Base-by-base conservation (phyloP, 176 grass and related monocot species). In the Avena sativa region DNA sequence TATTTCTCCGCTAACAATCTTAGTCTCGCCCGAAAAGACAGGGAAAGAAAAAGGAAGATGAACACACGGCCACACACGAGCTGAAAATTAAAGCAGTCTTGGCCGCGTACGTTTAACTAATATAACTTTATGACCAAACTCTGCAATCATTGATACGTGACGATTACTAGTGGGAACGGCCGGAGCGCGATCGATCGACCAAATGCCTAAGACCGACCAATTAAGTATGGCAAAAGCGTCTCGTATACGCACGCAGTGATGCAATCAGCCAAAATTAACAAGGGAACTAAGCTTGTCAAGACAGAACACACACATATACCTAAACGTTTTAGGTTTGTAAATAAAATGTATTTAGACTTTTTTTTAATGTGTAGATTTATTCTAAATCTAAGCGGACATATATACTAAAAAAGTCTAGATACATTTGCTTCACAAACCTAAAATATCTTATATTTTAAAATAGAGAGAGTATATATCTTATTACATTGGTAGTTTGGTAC, bases 231-330 rank as follows among this genome's bases (percentile, higher is more conserved):
- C 62, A 53, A 81, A 85, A 78, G 88, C 20, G 25, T 16, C 15
- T 56, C 15, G 23, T 44, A 69, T 84, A 34, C 32, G 32, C 46
- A 87, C 74, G 89, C 89, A 91, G 85, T 91, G 85, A 91, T 74
- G 89, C 67, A 75, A 91, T 80, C 47, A 12, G 58, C 48, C 88
- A 32, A 84, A 71, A 30, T 30, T 65, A 28, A 84, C 56, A 67
- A 91, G 67, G 67, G 60, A 84, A 68, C 83, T 40, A 40, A 40
- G 38, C 38, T 84, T n/a, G 67, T 75, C 8, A 2, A 30, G 32
- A 34, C 32, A 34, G 32, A 34, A 34, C 32, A 34, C 32, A 34
- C 32, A 34, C 32, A 34, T 34, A 34, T 34, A 34, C 4, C 32
- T 34, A 34, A 3, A 34, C 32, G 32, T 34, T 34, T 34, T 34